Conservation (phyloP, 2,329 filamentous ascomycete genomes). For the Fusarium beomiforme region DNA sequence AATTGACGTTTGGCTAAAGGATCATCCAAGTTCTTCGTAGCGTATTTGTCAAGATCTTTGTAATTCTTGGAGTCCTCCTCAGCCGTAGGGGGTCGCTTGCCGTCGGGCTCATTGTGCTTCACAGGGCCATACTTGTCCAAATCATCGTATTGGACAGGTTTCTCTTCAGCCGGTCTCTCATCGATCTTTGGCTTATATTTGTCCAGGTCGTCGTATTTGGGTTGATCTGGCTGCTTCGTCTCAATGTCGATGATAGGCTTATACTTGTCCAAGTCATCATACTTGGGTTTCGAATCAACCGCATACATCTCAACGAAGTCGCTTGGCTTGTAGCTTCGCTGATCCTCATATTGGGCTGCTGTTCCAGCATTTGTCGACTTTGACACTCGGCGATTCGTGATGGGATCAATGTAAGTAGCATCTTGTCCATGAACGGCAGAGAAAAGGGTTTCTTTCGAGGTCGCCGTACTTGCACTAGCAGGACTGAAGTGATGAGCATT, state of each 20-base stretch:
- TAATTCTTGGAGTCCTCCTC: conserved; percentile 49
- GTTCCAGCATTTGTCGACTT: conserved; percentile 37
- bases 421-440: conserved; percentile 35
- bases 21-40: conserved; percentile 43
- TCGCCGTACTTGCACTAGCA: conserved; percentile 29
- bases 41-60: conserved; percentile 50
- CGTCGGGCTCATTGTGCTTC: conserved; percentile 45
- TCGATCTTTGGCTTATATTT: conserved; percentile 51
- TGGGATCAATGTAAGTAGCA: conserved; percentile 60
- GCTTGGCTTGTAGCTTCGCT: conserved; percentile 49
- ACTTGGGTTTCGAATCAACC: conserved; percentile 42
- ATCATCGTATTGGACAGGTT: conserved; percentile 48
- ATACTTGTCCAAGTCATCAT: conserved; percentile 51
- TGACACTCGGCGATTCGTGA: conserved; percentile 64
- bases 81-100: conserved; percentile 27
- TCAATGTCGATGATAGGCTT: conserved; percentile 45
- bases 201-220: conserved; percentile 47
- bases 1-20: conserved; percentile 40
- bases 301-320: conserved; percentile 37
- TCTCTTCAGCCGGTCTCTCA: conserved; percentile 39
- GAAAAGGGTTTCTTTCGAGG: conserved; percentile 32
- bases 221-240: conserved; percentile 25
- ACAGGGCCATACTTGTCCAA: conserved; percentile 52
- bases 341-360: conserved; percentile 45
- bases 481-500: conserved; percentile 48